Evolutionary conservation across 768 basidiomycete genomes (phyloP).

Genomic region (Cyclocybe cylindracea): DNA sequence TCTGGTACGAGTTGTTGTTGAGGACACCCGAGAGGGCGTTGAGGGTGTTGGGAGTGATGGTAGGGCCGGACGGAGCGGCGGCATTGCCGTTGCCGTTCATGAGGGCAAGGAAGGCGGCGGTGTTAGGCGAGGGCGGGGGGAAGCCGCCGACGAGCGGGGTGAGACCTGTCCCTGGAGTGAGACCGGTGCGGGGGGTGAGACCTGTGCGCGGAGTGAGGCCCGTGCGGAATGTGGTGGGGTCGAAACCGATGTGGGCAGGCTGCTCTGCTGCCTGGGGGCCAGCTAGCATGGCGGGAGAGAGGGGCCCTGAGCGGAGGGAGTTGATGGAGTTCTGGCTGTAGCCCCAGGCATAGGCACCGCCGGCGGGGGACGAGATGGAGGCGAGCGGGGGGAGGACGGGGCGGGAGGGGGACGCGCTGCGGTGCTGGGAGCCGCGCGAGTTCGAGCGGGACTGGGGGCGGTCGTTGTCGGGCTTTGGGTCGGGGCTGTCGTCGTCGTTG

Average conservation of each 20-base stretch:
- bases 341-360: conserved; percentile 68
- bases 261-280: conserved; percentile 67
- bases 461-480: conserved; percentile 12
- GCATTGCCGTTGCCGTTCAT: conserved; percentile 62
- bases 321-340: conserved; percentile 60
- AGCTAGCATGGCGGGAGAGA: conserved; percentile 95
- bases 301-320: conserved; percentile 89
- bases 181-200: conserved; percentile 82
- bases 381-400: conserved; percentile 83
- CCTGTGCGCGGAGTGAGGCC: conserved; percentile 88
- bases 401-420: conserved; percentile 49
- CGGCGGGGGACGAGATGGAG: conserved; percentile 72
- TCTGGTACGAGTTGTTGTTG: conserved; percentile 56
- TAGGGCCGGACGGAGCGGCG: conserved; percentile 38
- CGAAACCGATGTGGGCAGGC: conserved; percentile 54
- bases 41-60: conserved; percentile 76
- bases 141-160: conserved; percentile 84
- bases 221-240: conserved; percentile 74
- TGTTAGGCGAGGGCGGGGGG: conserved; percentile 79
- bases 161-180: conserved; percentile 74
- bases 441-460: conserved; percentile 23
- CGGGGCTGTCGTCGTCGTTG: conserved; percentile 30
- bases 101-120: conserved; percentile 90
- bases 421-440: conserved; percentile 34
- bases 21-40: conserved; percentile 82